These are phyloP conservation scores for Meyerozyma carpophila DNA, from an alignment of 1,139 yeast species.

Conservation along the genomic window DNA sequence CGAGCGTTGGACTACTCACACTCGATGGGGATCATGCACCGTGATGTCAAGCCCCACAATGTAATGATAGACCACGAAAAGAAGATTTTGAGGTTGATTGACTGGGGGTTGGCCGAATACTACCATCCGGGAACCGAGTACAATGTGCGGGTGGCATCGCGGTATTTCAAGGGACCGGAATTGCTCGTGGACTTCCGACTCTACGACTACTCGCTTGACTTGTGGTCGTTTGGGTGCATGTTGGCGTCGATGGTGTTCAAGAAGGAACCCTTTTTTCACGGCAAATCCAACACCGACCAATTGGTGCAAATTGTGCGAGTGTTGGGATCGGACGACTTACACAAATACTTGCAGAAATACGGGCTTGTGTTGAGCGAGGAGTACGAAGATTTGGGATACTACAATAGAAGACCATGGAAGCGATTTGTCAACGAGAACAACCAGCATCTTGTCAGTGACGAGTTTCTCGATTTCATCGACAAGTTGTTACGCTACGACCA, in stretches of 20 bases:
- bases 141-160: conserved; percentile 74
- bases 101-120: conserved; percentile 84
- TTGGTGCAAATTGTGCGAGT: conserved; percentile 74
- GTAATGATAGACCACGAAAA: conserved; percentile 72
- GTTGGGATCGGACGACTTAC: conserved; percentile 65
- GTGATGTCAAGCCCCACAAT: conserved; percentile 83
- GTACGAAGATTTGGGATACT: conserved; percentile 65
- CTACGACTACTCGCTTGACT: conserved; percentile 72
- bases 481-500: conserved; percentile 66
- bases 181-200: conserved; percentile 66
- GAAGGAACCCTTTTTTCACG: conserved; percentile 75
- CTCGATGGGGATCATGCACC: conserved; percentile 79
- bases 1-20: conserved; percentile 73
- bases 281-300: conserved; percentile 75
- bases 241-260: conserved; percentile 72
- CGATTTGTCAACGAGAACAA: conserved; percentile 50
- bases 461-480: conserved; percentile 61
- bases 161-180: conserved; percentile 82
- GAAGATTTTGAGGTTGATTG: conserved; percentile 62
- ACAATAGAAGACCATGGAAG: conserved; percentile 63
- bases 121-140: conserved; percentile 76
- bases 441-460: conserved; percentile 53
- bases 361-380: conserved; percentile 57
- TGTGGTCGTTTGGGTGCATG: conserved; percentile 83
- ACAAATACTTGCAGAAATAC: conserved; percentile 57